Evolutionary conservation across 768 basidiomycete genomes (phyloP), one percentile per base, ranked within the genome.

Genomic region (Baorangia bicolor): DNA sequence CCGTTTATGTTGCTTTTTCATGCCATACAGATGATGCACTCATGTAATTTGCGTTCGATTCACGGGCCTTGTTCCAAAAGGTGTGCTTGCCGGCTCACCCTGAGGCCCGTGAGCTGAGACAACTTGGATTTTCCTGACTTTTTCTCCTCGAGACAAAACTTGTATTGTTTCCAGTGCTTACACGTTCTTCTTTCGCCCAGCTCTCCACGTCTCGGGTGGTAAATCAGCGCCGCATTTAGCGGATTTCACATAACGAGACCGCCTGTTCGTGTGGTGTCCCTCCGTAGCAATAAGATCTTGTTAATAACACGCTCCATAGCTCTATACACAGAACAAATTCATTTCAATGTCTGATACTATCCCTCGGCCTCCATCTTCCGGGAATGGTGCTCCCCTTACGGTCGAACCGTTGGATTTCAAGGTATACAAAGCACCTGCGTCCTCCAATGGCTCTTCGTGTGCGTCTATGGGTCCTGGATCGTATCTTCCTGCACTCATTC

Each of bases 41-140:
- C 62, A 78, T 75, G 89, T 91, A 91, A 91, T 91, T 91, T 91
- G 89, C 89, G 89, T 90, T 90, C 87, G 89, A 91, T 74, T 69
- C 77, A 69, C 73, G 70, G 68, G 69, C 76, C 77, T 75, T 77
- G 79, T 63, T 75, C 79, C 82, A 87, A 88, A 90, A 81, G 87
- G 83, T 74, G 75, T 78, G 81, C 85, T 78, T 77, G 89, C 89
- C 89, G 76, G 86, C 81, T 69, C 76, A 74, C 78, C 82, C 87
- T 87, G 87, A 79, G 81, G 77, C 64, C 66, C 72, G 72, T 77
- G 79, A 67, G 72, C 81, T 90, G 89, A 90, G 88, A 90, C 87
- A 85, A 81, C 64, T 68, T 68, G 51, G 58, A 67, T 68, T 55
- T 71, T 67, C 74, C 84, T 87, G 84, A 85, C 65, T 61, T 20